Base-by-base conservation (phyloP, 1,284 basidiomycete genomes). In the Schizophyllum commune region DNA sequence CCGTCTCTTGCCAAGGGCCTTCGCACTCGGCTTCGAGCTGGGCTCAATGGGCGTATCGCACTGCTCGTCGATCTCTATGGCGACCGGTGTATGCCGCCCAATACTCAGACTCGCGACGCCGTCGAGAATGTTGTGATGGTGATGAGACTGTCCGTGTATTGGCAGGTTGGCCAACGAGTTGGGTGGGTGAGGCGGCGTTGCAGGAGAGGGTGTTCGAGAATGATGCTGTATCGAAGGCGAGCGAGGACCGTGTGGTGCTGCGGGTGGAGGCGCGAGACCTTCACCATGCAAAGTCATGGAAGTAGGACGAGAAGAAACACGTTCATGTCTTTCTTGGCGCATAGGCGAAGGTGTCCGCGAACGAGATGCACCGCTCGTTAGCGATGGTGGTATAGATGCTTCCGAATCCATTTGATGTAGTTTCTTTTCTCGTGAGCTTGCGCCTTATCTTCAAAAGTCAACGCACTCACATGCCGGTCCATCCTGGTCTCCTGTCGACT, bases 1-100 rank as follows among this genome's bases (percentile, higher is more conserved):
- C 65, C 75, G 82, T 65, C 87, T 79, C 74, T 92, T 92, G n/a
- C 90, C 91, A 5, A 91, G 79, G 1, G 91, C 89, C 70, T 92
- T 92, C 54, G 79, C 88, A 68, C 89, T 91, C 2, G 86, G 88
- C 62, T 78, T 27, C 27, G 27, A 27, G 27, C 27, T 27, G 27
- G 27, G 27, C 27, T 27, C 27, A 57, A 60, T 64, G 15, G 66
- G 67, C 17, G 67, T 65, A n/a, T 60, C 60, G 21, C 22, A 52
- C 39, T 8, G 34, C 20, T 15, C 1, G 61, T 21, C 13, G 56
- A 39, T 64, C 54, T 20, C 59, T n/a, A 53, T 65, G 62, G n/a
- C 68, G 5, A 20, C 62, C 60, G 21, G 47, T 54, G 59, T 67
- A n/a, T 4, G 62, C 67, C 55, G 64, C 67, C 56, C 64, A 65